phyloP scores from a whole-genome alignment of 2,329 filamentous ascomycete genomes.

The Ceratocystis albifundus region DNA sequence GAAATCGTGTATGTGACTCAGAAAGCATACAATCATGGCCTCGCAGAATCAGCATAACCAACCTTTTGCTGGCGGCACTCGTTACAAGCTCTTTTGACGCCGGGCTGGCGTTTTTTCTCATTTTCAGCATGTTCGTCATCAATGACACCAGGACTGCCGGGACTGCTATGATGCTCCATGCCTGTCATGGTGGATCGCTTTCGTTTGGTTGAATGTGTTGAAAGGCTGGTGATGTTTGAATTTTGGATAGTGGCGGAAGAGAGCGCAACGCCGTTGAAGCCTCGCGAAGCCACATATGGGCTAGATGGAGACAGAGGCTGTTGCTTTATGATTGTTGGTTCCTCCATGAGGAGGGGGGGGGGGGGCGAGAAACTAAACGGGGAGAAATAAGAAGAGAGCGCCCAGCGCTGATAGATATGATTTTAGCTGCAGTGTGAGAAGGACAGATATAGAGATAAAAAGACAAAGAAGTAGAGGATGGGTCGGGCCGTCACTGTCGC shows the following conservation, averaged over 20 bases:
- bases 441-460: background rate
- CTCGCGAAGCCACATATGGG: constrained; percentile 16
- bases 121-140: constrained; percentile 45
- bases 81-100: constrained; percentile 70
- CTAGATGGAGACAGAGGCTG: constrained; percentile 17
- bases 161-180: constrained; percentile 44
- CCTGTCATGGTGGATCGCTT: constrained; percentile 43
- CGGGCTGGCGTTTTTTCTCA: constrained; percentile 53
- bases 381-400: background rate
- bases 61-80: constrained; percentile 81
- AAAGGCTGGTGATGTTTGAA: constrained; percentile 32
- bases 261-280: constrained; percentile 15
- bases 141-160: constrained; percentile 46
- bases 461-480: background rate
- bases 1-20: constrained; percentile 22
- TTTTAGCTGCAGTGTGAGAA: background rate
- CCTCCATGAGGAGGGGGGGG: constrained; percentile 11
- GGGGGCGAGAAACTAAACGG: too few relatives aligned
- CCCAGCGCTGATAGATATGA: background rate
- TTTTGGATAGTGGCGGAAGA: constrained; percentile 34
- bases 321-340: constrained; percentile 9
- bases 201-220: constrained; percentile 48
- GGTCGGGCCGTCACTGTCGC: background rate
- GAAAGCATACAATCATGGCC: background rate
- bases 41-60: constrained; percentile 29